Percentiles rank a stretch among this genome's conserved stretches.
These are phyloP conservation scores for Cyamopsis tetragonoloba DNA, from an alignment of 306 rosid species.

Conservation along the genomic window DNA sequence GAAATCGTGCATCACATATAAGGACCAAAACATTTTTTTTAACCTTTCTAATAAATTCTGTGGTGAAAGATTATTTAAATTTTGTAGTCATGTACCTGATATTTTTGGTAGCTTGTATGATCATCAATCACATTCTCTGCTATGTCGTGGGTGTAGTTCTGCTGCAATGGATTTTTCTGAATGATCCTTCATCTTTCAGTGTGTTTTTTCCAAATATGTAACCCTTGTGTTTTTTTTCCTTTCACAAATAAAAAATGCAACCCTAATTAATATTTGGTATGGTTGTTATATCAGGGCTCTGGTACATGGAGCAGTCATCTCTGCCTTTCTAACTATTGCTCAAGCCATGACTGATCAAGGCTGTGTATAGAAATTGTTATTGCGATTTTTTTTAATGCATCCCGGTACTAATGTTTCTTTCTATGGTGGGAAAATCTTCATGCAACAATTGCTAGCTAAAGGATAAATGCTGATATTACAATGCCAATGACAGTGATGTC, in stretches of 20 bases:
- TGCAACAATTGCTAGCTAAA: constrained; percentile 17
- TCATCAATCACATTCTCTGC: neutral
- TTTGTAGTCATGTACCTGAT: neutral
- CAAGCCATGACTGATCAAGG: constrained; percentile 99
- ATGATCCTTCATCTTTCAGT: neutral
- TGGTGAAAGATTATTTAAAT: neutral
- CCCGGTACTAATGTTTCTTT: constrained; percentile 23
- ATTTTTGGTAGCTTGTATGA: neutral
- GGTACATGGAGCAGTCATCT: constrained; percentile 87
- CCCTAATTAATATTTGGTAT: neutral
- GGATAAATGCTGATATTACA: constrained; percentile 12
- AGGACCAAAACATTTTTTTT: too few relatives aligned
- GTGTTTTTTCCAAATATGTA: neutral
- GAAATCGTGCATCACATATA: too few relatives aligned
- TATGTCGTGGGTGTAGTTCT: neutral
- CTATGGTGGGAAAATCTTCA: neutral
- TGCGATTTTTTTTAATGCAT: constrained; percentile 19
- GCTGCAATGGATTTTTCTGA: neutral
- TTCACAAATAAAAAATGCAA: too few relatives aligned
- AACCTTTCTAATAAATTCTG: too few relatives aligned
- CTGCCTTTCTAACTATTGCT: constrained; percentile 85
- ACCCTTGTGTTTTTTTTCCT: too few relatives aligned
- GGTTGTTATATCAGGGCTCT: constrained; percentile 58
- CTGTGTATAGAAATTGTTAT: constrained; percentile 54
- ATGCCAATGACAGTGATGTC: constrained; percentile 2